Base-by-base conservation (phyloP, 2,329 filamentous ascomycete genomes). In the Aspergillus sp. region DNA sequence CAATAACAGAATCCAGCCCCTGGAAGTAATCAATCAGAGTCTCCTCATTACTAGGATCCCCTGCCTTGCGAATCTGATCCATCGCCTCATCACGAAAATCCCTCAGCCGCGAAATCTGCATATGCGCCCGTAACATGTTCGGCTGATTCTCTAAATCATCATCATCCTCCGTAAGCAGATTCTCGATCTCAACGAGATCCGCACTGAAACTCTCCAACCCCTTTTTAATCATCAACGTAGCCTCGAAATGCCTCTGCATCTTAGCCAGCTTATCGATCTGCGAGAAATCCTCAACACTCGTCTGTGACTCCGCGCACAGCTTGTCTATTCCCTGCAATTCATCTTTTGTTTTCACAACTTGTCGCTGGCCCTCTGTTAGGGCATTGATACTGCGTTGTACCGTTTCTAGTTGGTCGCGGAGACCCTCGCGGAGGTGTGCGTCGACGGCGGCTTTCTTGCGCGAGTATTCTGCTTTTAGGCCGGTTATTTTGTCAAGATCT, bases 281-380 rank as follows among this genome's bases (percentile, higher is more conserved):
- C 47, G 91, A 91, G 70, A 98, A 97, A 74, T 98, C 93, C 63
- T 87, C 84, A 62, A 98, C 95, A 83, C 96, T 96, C 66, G 88
- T 89, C 74, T 97, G 91, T 47, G 90, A 90, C 71, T 98, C 94
- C 54, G 90, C 90, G 74, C 93, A 98, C 55, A 98, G 81, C 72
- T 88, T 90, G 74, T 98, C 93, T 62, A 98, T 97, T 72, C 91
- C 94, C 77, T 94, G 90, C 82, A 98, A 93, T 74, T 98, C 93
- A 57, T 97, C 91, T 70, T 95, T 95, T 72, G 96, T 96, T 60
- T 86, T 82, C 64, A 88, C 86, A 32, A 98, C 88, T 52, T 88
- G 88, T 68, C 90, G 87, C 70, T 97, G 90, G 48, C 90, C 90
- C 64, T 96, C 90, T 41, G 82, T 83, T 55, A 98, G 84, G 53